A percentile compares a stretch with the other conserved stretches of the same genome.
Evolutionary conservation across 805 yeast genomes (phyloP).

Genomic region (Sugiyamaella smithiae): DNA sequence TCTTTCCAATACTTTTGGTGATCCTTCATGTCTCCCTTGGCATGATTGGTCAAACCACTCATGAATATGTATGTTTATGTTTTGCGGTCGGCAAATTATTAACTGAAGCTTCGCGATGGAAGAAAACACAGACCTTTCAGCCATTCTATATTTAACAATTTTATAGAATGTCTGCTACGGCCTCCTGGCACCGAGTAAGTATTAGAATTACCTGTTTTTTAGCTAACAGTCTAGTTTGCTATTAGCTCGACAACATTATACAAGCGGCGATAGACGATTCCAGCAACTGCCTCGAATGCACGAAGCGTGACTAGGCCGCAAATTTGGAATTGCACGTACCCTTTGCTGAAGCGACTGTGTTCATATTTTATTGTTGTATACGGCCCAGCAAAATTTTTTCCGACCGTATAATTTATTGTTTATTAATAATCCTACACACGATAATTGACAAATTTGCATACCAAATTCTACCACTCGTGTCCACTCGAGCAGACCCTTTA

Average conservation of each 20-base stretch:
- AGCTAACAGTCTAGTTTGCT: slow-evolving; percentile 4
- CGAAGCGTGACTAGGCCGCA: no score
- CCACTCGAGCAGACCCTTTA: no score
- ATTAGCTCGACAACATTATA: slow-evolving; percentile 31
- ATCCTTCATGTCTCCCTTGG: slow-evolving; percentile 54
- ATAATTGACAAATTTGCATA: no score
- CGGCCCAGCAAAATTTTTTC: no score
- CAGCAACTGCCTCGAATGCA: slow-evolving; percentile 19
- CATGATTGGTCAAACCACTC: slow-evolving; percentile 60
- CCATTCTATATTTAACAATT: slow-evolving; percentile 23
- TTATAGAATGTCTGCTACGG: slow-evolving; percentile 9
- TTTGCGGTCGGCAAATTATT: neutral
- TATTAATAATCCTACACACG: no score
- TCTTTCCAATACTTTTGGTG: slow-evolving; percentile 57
- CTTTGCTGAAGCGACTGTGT: no score
- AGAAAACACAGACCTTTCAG: slow-evolving; percentile 5
- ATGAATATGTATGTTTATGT: slow-evolving; percentile 52
- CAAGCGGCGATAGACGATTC: slow-evolving; percentile 42
- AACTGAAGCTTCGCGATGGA: slow-evolving; percentile 18
- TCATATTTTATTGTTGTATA: no score
- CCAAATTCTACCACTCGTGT: no score
- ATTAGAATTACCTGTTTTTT: neutral
- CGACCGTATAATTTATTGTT: no score
- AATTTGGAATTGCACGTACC: no score
- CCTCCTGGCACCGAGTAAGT: slow-evolving; percentile 11